Evolutionary conservation across 495 filamentous ascomycete species (phyloP).

Genomic region (Penicillium simplicissimum): DNA sequence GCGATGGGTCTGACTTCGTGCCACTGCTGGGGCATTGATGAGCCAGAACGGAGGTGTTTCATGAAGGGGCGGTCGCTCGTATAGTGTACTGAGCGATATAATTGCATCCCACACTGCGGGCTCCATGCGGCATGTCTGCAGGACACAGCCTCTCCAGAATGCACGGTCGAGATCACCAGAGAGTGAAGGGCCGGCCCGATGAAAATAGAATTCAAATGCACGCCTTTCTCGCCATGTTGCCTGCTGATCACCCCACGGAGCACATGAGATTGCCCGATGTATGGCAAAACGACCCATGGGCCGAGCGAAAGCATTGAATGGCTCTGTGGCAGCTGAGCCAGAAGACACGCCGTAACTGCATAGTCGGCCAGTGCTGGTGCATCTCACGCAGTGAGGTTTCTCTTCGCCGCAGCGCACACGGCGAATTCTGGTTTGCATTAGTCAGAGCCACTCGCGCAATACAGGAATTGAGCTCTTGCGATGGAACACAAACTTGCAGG

Average conservation of each 20-base stretch:
- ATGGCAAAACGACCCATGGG: slow-evolving; percentile 1
- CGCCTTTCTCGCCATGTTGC: slow-evolving; percentile 40
- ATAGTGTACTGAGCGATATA: slow-evolving; percentile 53
- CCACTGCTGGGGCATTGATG: slow-evolving; percentile 24
- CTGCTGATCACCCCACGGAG: slow-evolving; percentile 27
- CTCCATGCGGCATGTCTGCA: slow-evolving; percentile 56
- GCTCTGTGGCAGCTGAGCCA: slow-evolving; percentile 12
- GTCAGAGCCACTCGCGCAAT: neutral
- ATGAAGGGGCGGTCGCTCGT: slow-evolving; percentile 37
- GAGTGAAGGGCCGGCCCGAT: slow-evolving; percentile 30
- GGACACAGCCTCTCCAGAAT: slow-evolving; percentile 58
- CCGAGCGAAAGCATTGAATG: neutral
- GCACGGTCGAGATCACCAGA: slow-evolving; percentile 50
- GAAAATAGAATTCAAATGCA: slow-evolving; percentile 43
- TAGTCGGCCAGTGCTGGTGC: slow-evolving; percentile 50
- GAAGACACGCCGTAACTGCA: slow-evolving; percentile 37
- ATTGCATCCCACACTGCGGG: slow-evolving; percentile 63
- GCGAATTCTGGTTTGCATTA: slow-evolving; percentile 35
- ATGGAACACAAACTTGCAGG: slow-evolving; percentile 24
- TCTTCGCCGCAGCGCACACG: slow-evolving; percentile 59
- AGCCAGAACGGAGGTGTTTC: slow-evolving; percentile 17
- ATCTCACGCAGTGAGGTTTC: slow-evolving; percentile 49
- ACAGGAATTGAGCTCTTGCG: neutral
- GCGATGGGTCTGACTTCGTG: slow-evolving; percentile 38
- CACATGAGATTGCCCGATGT: slow-evolving; percentile 23